Conservation (phyloP, 345 rosid genomes). For the Salix suchowensis region DNA sequence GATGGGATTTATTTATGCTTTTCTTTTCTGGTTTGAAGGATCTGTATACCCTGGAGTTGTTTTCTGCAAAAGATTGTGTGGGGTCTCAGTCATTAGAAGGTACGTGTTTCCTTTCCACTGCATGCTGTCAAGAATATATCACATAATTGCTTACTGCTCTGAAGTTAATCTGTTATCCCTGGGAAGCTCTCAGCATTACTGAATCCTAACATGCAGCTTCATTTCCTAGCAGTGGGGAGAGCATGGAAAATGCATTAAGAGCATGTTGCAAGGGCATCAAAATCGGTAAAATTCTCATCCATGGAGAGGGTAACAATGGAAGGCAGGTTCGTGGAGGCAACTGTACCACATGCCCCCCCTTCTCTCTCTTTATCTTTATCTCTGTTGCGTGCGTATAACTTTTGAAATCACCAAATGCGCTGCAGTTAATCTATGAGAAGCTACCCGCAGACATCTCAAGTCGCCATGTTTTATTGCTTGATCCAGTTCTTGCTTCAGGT, state of each 20-base stretch:
- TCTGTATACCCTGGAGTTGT: slow-evolving; percentile 81
- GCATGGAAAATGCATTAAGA: slow-evolving; percentile 94
- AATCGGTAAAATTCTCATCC: slow-evolving; percentile 85
- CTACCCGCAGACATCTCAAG: slow-evolving; percentile 83
- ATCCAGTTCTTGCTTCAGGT: slow-evolving; percentile 97
- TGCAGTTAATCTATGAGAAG: slow-evolving; percentile 89
- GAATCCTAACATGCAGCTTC: neutral
- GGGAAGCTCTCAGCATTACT: neutral
- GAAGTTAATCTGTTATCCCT: neutral
- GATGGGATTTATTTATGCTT: neutral
- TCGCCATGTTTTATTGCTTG: slow-evolving; percentile 73
- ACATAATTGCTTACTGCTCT: no score
- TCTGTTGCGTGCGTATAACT: neutral
- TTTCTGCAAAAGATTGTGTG: slow-evolving; percentile 76
- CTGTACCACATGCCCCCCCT: neutral
- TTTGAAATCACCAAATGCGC: neutral
- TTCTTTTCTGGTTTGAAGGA: slow-evolving; percentile 39
- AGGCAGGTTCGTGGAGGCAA: slow-evolving; percentile 53
- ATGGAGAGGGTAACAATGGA: slow-evolving; percentile 65
- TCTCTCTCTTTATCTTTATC: neutral
- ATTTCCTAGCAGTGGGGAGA: slow-evolving; percentile 66
- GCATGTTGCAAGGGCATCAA: slow-evolving; percentile 94
- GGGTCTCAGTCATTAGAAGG: slow-evolving; percentile 88
- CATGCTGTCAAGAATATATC: neutral
- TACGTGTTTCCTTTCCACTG: slow-evolving; percentile 8